Evolutionary conservation across 1,139 yeast species (phyloP).

Genomic region (Taphrina deformans): DNA sequence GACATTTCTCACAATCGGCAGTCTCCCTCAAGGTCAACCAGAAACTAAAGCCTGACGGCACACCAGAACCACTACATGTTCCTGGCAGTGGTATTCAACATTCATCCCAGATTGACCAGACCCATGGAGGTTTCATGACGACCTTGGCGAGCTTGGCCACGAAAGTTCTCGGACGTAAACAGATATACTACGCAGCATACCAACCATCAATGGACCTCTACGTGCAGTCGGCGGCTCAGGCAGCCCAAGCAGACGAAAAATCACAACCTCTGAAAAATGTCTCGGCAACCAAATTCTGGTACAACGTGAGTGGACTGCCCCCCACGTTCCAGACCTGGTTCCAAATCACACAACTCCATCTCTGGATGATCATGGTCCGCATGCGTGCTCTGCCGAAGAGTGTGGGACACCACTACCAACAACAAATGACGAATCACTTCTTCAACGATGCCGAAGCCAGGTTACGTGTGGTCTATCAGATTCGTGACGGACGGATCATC

Average conservation of each 20-base stretch:
- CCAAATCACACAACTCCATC: slow-evolving; percentile 84
- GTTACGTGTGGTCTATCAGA: slow-evolving; percentile 77
- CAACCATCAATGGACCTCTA: slow-evolving; percentile 32
- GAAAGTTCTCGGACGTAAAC: slow-evolving; percentile 16
- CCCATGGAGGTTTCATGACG: slow-evolving; percentile 23
- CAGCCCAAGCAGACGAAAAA: slow-evolving; percentile 26
- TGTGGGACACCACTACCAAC: slow-evolving; percentile 86
- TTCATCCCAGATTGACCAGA: slow-evolving; percentile 27
- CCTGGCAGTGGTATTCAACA: slow-evolving; percentile 31
- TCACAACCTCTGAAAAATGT: background rate
- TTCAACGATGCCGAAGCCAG: slow-evolving; percentile 87
- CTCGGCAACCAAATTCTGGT: slow-evolving; percentile 32
- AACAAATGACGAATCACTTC: slow-evolving; percentile 82
- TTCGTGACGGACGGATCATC: slow-evolving; percentile 77
- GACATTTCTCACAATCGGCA: slow-evolving; percentile 12
- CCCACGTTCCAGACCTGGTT: slow-evolving; percentile 91
- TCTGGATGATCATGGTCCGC: slow-evolving; percentile 89
- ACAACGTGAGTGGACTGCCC: slow-evolving; percentile 56
- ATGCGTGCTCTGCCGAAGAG: slow-evolving; percentile 95
- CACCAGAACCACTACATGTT: slow-evolving; percentile 27
- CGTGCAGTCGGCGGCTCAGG: slow-evolving; percentile 31
- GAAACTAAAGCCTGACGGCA: slow-evolving; percentile 26
- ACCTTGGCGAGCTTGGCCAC: slow-evolving; percentile 15
- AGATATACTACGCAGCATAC: slow-evolving; percentile 25
- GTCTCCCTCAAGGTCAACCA: slow-evolving; percentile 21